Evolutionary conservation across 2,329 filamentous ascomycete species (phyloP).

Genomic region (Beauveria australis): DNA sequence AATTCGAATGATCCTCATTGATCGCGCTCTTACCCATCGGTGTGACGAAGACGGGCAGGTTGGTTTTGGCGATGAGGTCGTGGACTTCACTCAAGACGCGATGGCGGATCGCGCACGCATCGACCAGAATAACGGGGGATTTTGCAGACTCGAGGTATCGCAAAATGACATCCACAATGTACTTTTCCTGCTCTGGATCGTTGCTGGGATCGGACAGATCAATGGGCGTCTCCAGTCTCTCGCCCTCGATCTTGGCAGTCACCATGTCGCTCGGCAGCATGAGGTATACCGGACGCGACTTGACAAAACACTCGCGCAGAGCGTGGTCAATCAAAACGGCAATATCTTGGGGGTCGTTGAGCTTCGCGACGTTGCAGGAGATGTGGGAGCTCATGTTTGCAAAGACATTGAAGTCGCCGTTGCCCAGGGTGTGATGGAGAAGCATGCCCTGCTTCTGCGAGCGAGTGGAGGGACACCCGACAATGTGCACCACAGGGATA

Average conservation of each 20-base stretch:
- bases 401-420: constrained; percentile 78
- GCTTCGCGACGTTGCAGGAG: constrained; percentile 61
- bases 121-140: constrained; percentile 70
- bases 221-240: constrained; percentile 60
- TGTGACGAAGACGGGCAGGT: constrained; percentile 75
- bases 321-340: constrained; percentile 70
- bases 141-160: constrained; percentile 65
- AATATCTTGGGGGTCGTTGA: constrained; percentile 62
- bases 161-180: constrained; percentile 72
- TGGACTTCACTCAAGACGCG: constrained; percentile 65
- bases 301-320: constrained; percentile 64
- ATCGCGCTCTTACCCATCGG: constrained; percentile 86
- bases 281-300: constrained; percentile 74
- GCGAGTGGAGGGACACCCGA: constrained; percentile 42
- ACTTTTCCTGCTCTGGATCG: constrained; percentile 64
- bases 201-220: constrained; percentile 58
- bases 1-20: constrained; percentile 66
- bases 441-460: constrained; percentile 41
- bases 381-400: constrained; percentile 67
- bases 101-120: constrained; percentile 75
- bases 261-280: constrained; percentile 77
- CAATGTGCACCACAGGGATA: constrained; percentile 63
- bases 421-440: constrained; percentile 62
- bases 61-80: constrained; percentile 62
- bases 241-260: constrained; percentile 65